A percentile compares a stretch with the other conserved stretches of the same genome.
These are phyloP conservation scores for Termitomyces sp. DNA, from an alignment of 768 basidiomycete genomes.

Conservation along the genomic window DNA sequence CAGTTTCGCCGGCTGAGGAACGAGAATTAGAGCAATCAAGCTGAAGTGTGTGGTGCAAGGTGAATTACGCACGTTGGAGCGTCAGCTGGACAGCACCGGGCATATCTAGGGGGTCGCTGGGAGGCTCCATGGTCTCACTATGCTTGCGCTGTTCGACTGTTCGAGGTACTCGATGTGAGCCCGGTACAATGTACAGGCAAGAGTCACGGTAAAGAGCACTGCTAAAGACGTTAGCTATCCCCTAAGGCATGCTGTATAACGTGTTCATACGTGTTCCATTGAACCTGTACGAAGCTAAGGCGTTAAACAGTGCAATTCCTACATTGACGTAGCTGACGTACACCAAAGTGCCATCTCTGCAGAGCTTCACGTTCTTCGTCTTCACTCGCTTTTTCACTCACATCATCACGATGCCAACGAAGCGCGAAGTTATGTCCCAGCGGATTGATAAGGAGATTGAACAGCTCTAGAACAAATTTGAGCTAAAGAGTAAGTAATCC, in stretches of 20 bases:
- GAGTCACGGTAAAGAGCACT: constrained; percentile 66
- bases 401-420: constrained; percentile 79
- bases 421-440: constrained; percentile 59
- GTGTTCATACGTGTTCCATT: constrained; percentile 75
- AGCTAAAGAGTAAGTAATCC: neutral
- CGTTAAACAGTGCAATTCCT: neutral
- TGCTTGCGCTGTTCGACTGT: constrained; percentile 52
- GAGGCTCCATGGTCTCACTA: constrained; percentile 47
- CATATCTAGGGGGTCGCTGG: constrained; percentile 60
- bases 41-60: neutral
- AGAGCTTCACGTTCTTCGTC: constrained; percentile 61
- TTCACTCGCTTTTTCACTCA: constrained; percentile 48
- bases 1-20: constrained; percentile 62
- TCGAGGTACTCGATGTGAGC: constrained; percentile 55
- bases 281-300: constrained; percentile 38
- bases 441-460: constrained; percentile 75
- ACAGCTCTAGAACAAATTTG: constrained; percentile 45
- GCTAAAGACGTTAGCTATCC: neutral
- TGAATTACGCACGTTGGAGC: constrained; percentile 42
- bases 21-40: neutral
- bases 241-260: neutral
- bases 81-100: constrained; percentile 55
- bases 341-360: constrained; percentile 58
- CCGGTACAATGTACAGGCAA: constrained; percentile 69
- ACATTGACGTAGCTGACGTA: constrained; percentile 25